Evolutionary conservation across 352 stramenopile genomes (phyloP), one percentile per base, ranked within the genome.

Genomic region (Thalassiosira mediterranea): DNA sequence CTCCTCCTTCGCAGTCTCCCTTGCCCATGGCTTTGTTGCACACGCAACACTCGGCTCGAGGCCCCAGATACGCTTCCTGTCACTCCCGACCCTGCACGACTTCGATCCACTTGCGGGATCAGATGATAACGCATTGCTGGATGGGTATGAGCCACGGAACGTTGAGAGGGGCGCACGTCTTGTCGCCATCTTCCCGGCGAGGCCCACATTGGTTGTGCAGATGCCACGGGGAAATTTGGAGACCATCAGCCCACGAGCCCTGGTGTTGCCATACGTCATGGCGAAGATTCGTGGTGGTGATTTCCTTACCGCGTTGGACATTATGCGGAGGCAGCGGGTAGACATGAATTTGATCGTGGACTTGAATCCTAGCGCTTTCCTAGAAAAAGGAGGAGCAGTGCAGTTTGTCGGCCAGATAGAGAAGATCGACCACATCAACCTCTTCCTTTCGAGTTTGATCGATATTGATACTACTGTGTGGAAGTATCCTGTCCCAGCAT

Each of bases 301-400:
- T 60, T 91, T 84, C 60, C 25, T 60, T 19, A 63, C 80, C 57
- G 84, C 88, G 5, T 84, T 93, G 29, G 67, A 79, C 40, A 84
- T 93, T 23, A 93, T 92, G 84, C 76, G 86, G 65, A 86, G 76
- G 58, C 84, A 92, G 52, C 88, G 89, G 47, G 80, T 92, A 25
- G 85, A 93, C 78, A 71, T 91, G n/a, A 92, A 94, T 81, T 58
- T 94, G 23, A 79, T 94, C 53, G 79, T 90, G 0, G 88, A 94
- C 60, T 71, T 90, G 0, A 51, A 92, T 56, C 83, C 78, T 17
- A 60, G 23, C 7, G 32, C 53, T 25, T 94, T 94, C 52, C 73
- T 90, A 13, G 76, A 87, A 28, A 66, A 64, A 8, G 83, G 76
- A 26, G 81, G 83, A 13, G 46, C 64, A 8, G 72, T 67, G 23